phyloP scores from a whole-genome alignment of 371 early-diverging fungal genomes.

The Mucor lusitanicus region DNA sequence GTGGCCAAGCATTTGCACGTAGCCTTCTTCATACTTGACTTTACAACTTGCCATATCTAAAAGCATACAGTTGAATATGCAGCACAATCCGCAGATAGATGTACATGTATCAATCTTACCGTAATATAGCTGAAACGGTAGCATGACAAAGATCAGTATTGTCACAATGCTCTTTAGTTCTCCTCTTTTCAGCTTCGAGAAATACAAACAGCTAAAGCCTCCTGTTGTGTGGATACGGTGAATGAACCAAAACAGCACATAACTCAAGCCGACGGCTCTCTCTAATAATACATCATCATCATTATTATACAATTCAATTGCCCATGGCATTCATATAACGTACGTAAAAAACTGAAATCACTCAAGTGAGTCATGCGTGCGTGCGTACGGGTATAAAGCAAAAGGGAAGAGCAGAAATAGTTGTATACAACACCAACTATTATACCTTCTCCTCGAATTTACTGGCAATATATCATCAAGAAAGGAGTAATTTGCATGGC shows the following conservation, averaged over 20 bases:
- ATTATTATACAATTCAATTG: not conserved
- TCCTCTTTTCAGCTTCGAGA: conserved; percentile 35
- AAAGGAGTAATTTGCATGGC: not conserved
- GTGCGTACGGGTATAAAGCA: not conserved
- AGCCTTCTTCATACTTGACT: conserved; percentile 55
- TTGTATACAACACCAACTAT: not conserved
- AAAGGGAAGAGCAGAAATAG: not conserved
- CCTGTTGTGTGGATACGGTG: conserved; percentile 37
- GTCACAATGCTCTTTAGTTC: conserved; percentile 54
- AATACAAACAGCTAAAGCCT: conserved; percentile 36
- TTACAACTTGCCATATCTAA: conserved; percentile 44
- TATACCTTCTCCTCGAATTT: not conserved
- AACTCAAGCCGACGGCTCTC: conserved; percentile 37
- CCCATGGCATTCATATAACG: not conserved
- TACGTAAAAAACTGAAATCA: conserved; percentile 31
- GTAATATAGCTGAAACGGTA: conserved; percentile 54
- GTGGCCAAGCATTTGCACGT: conserved; percentile 24
- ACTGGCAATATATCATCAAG: not conserved
- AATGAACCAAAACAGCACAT: conserved; percentile 38
- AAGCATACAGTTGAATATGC: not conserved
- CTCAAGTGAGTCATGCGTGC: conserved; percentile 26
- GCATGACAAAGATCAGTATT: conserved; percentile 37
- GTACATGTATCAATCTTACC: conserved; percentile 12
- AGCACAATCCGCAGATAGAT: not conserved
- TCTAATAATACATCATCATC: conserved; percentile 25